Evolutionary conservation across 2,329 filamentous ascomycete species (phyloP), one percentile per base, ranked within the genome.

Genomic region (Beauveria brongniartii): DNA sequence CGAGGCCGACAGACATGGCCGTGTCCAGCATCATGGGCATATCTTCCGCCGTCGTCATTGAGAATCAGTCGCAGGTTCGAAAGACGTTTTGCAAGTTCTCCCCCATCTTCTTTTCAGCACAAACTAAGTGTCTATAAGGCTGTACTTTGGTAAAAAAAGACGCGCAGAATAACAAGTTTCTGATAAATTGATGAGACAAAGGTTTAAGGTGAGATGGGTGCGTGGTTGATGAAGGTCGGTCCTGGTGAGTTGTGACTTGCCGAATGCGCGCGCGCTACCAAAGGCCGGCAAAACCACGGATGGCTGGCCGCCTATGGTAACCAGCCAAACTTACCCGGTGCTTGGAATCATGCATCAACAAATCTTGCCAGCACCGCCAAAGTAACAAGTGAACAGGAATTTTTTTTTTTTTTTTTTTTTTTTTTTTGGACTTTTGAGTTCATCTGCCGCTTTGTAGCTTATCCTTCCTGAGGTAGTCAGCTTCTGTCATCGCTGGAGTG

Each of bases 1-100:
- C 77, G 65, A 84, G 75, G 61, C 78, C 75, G 59, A 78, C 77
- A 43, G 78, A 76, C 72, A 84, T 79, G 44, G 75, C 26, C 61
- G 70, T 71, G 47, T 75, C 72, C 64, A 76, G 66, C 64, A 76
- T 73, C 64, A 80, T 72, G 46, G 77, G 76, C 75, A 79, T 78
- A 66, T 73, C 73, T 65, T 71, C 69, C 61, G 71, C 68, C 46
- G 59, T 56, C 58, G 72, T 69, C 73, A 77, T 75, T 46, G 24
- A 30, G 30, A 28, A 37, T 41, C 53, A 60, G 57, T 60, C 28
- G 46, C 34, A 37, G 41, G 18, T 14, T 41, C 24, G 41, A 58
- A 18, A 47, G 37, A 28, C 46, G n/a, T n/a, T 40, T 43, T 50
- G 47, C 37, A 10, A 43, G 0, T 26, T 58, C 46, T 58, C 37